These are phyloP conservation scores for Prunus mira DNA, from an alignment of 306 rosid species.

Conservation along the genomic window DNA sequence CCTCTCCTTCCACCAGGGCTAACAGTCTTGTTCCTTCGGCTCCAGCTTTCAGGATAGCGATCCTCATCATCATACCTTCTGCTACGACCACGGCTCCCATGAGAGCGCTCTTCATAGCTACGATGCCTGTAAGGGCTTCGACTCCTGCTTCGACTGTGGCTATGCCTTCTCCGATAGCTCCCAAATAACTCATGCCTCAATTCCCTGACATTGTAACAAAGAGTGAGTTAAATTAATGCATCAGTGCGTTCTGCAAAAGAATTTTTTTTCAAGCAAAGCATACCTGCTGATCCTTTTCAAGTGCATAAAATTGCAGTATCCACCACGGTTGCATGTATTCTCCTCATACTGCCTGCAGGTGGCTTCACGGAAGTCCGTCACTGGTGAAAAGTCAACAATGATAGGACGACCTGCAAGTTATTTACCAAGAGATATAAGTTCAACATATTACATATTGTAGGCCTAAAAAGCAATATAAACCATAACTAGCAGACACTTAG, in stretches of 20 bases:
- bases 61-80: slow-evolving; percentile 71
- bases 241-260: background rate
- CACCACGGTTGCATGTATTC: slow-evolving; percentile 71
- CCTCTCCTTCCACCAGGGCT: slow-evolving; percentile 62
- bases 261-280: background rate
- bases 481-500: background rate
- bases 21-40: slow-evolving; percentile 53
- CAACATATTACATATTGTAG: background rate
- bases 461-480: background rate
- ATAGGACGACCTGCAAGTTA: slow-evolving; percentile 58
- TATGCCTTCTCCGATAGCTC: slow-evolving; percentile 33
- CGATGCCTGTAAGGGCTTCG: slow-evolving; percentile 70
- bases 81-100: slow-evolving; percentile 41
- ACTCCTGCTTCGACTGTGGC: slow-evolving; percentile 60
- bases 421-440: background rate
- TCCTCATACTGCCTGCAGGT: slow-evolving; percentile 81
- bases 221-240: background rate
- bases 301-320: slow-evolving; percentile 75
- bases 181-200: slow-evolving; percentile 68
- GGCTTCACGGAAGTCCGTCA: slow-evolving; percentile 69
- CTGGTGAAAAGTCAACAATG: slow-evolving; percentile 71
- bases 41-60: slow-evolving; percentile 46
- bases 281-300: slow-evolving; percentile 70
- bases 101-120: slow-evolving; percentile 65
- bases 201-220: slow-evolving; percentile 36